phyloP scores from a whole-genome alignment of 352 stramenopile species.

The Globisporangium parvum region DNA sequence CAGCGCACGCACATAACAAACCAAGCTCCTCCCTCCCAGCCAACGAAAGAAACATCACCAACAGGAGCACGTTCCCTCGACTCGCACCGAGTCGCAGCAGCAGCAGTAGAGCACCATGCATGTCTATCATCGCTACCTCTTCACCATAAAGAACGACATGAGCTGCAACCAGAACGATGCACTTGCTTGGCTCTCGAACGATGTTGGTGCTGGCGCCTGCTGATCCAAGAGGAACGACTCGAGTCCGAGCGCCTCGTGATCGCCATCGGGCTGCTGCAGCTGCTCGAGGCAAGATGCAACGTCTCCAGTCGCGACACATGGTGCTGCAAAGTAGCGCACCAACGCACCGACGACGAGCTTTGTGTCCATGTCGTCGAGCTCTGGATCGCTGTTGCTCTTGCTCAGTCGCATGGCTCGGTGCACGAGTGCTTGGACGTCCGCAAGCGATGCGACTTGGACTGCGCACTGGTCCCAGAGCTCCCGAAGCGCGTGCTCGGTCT shows the following conservation, averaged over 20 bases:
- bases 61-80: too few species aligned
- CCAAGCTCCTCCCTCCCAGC: too few species aligned
- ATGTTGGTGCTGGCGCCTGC: neutral
- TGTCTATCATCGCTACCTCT: neutral
- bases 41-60: too few species aligned
- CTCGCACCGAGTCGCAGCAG: neutral
- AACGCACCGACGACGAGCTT: constrained; percentile 1
- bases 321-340: constrained; percentile 1
- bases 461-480: constrained; percentile 29
- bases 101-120: neutral
- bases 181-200: neutral
- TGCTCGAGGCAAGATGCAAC: neutral
- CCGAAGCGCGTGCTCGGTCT: constrained; percentile 37
- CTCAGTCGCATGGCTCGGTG: neutral
- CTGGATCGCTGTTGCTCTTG: neutral
- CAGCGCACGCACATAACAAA: too few species aligned
- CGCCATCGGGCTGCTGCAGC: neutral
- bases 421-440: constrained; percentile 1
- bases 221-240: neutral
- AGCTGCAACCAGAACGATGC: constrained; percentile 43
- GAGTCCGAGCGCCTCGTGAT: neutral
- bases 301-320: neutral
- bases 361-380: neutral
- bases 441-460: neutral
- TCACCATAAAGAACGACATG: constrained; percentile 47